phyloP scores from a whole-genome alignment of 306 rosid species.

The Quercus rubra region DNA sequence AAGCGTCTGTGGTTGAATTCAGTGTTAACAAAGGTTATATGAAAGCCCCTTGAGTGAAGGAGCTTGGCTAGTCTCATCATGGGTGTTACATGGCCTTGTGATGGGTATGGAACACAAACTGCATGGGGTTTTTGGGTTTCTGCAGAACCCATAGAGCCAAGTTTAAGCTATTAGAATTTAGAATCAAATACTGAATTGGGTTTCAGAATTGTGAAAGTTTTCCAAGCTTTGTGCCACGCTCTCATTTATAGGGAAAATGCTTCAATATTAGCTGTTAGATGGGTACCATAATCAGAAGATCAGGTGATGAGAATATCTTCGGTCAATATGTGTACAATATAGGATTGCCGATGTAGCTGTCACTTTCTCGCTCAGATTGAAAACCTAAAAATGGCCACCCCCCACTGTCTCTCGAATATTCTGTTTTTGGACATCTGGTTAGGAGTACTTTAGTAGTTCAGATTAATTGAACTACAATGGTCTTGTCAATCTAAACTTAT shows the following conservation, averaged over 20 bases:
- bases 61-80: constrained; percentile 29
- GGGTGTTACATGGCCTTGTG: constrained; percentile 38
- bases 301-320: no score
- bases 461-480: no score
- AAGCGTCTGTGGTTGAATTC: constrained; percentile 17
- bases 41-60: constrained; percentile 26
- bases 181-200: neutral
- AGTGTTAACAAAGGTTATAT: constrained; percentile 32
- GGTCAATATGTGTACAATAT: no score
- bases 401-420: no score
- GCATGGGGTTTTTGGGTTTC: constrained; percentile 25
- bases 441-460: no score
- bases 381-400: no score
- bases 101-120: constrained; percentile 32
- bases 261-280: neutral
- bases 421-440: no score
- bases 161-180: neutral
- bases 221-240: neutral
- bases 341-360: no score
- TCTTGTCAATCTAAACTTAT: no score
- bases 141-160: constrained; percentile 6
- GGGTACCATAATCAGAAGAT: neutral
- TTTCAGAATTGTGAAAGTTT: neutral
- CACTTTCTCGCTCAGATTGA: no score
- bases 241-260: neutral